A percentile compares a stretch with the other conserved stretches of the same genome.
phyloP scores from a whole-genome alignment of 805 yeast species.

The Metschnikowia lachancei region DNA sequence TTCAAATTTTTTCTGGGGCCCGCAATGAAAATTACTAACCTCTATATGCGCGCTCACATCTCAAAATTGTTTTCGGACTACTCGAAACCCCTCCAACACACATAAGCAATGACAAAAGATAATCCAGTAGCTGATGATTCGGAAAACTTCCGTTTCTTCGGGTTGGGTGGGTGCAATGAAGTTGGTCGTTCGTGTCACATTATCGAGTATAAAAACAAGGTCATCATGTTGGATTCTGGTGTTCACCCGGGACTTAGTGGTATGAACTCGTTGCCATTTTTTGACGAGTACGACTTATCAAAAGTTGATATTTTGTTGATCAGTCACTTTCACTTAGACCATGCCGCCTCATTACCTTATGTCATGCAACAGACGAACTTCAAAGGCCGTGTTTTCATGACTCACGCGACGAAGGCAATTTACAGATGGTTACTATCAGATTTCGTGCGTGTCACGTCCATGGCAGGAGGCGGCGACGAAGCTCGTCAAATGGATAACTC shows the following conservation, averaged over 20 bases:
- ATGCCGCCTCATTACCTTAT: conserved; percentile 96
- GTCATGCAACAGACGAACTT: conserved; percentile 96
- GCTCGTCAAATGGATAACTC: conserved; percentile 16
- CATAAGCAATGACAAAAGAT: conserved; percentile 12
- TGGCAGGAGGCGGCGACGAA: conserved; percentile 44
- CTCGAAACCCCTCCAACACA: not conserved
- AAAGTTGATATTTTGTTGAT: conserved; percentile 82
- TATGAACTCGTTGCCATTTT: conserved; percentile 86
- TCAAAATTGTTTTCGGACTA: not conserved
- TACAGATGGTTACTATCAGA: conserved; percentile 94
- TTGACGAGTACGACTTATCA: conserved; percentile 89
- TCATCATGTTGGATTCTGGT: conserved; percentile 96
- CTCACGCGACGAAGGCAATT: conserved; percentile 98
- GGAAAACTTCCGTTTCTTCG: conserved; percentile 62
- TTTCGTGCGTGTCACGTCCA: conserved; percentile 84
- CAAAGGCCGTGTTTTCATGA: conserved; percentile 96
- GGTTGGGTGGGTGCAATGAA: conserved; percentile 97
- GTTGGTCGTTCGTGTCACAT: conserved; percentile 97
- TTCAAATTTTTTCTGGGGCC: not conserved
- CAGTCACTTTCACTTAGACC: conserved; percentile 95
- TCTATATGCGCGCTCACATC: conserved; percentile 4
- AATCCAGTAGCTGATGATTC: conserved; percentile 26
- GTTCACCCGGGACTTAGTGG: conserved; percentile 96
- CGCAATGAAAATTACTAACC: not conserved
- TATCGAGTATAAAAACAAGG: conserved; percentile 87